Evolutionary conservation across 2,329 filamentous ascomycete species (phyloP).

Genomic region (Penicillium verrucosum): DNA sequence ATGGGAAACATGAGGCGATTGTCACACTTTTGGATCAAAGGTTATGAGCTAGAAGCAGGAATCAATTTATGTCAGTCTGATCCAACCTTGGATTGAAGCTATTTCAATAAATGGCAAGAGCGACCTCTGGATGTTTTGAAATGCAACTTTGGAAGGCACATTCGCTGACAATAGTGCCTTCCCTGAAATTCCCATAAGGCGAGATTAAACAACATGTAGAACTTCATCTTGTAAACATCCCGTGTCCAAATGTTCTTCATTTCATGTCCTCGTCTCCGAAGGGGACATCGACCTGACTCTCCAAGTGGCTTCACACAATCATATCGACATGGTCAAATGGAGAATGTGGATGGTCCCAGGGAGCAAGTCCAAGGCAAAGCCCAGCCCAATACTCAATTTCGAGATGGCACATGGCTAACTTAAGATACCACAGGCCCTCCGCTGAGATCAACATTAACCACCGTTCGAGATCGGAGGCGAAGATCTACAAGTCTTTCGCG

Average conservation of each 20-base stretch:
- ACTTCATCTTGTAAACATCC: background rate
- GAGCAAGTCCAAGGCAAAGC: slow-evolving; percentile 13
- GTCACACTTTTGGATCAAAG: too few relatives aligned
- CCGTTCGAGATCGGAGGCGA: slow-evolving; percentile 9
- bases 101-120: background rate
- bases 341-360: background rate
- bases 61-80: background rate
- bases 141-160: background rate
- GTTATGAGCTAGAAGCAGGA: too few relatives aligned
- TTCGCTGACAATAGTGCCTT: background rate
- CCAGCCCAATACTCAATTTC: background rate
- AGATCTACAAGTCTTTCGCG: slow-evolving; percentile 25
- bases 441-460: slow-evolving; percentile 7
- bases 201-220: background rate
- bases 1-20: too few relatives aligned
- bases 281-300: slow-evolving; percentile 13
- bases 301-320: slow-evolving; percentile 13
- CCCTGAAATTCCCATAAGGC: background rate
- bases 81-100: background rate
- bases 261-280: slow-evolving; percentile 27
- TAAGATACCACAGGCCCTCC: background rate
- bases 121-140: background rate
- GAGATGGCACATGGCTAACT: background rate
- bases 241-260: slow-evolving; percentile 22
- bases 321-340: slow-evolving; percentile 7